Evolutionary conservation across 805 yeast species (phyloP).

Genomic region (Candida corydali): DNA sequence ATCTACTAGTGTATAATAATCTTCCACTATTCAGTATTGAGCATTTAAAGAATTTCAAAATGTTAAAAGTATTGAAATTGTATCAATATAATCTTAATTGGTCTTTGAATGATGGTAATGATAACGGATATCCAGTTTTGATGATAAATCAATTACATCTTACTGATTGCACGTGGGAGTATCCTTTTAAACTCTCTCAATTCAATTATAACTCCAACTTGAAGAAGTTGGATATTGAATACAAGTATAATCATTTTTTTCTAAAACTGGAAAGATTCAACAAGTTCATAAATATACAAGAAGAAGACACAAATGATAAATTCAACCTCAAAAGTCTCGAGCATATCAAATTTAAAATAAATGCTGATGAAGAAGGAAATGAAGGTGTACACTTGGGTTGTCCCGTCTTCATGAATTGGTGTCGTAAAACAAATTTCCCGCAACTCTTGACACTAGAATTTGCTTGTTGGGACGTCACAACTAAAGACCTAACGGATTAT

Average conservation of each 20-base stretch:
- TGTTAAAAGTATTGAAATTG: constrained; percentile 30
- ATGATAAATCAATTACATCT: constrained; percentile 25
- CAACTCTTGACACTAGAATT: constrained; percentile 10
- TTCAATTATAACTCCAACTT: constrained; percentile 26
- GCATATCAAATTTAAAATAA: constrained; percentile 4
- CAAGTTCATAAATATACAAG: constrained; percentile 21
- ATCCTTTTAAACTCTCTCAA: constrained; percentile 44
- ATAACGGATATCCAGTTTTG: constrained; percentile 12
- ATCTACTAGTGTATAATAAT: constrained; percentile 7
- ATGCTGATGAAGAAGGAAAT: neutral
- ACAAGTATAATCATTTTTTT: constrained; percentile 27
- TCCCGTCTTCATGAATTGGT: constrained; percentile 9
- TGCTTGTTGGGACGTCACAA: constrained; percentile 12
- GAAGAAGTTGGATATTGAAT: constrained; percentile 19
- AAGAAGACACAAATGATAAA: constrained; percentile 11
- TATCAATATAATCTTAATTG: constrained; percentile 42
- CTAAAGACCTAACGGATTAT: constrained; percentile 1
- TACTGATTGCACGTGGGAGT: constrained; percentile 52
- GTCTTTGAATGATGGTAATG: constrained; percentile 23
- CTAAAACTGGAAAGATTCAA: constrained; percentile 35
- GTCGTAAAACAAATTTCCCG: constrained; percentile 10
- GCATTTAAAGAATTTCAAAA: constrained; percentile 37
- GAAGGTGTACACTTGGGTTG: neutral
- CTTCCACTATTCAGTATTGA: constrained; percentile 36
- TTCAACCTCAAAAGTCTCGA: constrained; percentile 9